Evolutionary conservation across 2,329 filamentous ascomycete species (phyloP), one percentile per base, ranked within the genome.

Genomic region (Drechmeria coniospora): DNA sequence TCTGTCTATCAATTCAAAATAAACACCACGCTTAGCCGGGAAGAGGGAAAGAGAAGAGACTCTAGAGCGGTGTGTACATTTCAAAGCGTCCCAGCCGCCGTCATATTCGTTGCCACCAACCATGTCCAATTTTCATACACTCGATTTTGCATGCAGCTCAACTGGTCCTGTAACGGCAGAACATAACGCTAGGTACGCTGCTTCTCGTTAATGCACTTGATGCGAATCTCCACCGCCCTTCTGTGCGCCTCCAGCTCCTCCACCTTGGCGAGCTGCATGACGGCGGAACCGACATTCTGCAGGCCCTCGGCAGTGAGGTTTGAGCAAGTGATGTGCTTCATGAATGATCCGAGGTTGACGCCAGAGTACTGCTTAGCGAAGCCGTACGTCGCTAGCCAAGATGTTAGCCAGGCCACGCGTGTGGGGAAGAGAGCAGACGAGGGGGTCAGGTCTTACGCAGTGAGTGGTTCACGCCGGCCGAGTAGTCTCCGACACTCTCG

Each of bases 361-460:
- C 90, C 90, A 5, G 84, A 94, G 61, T 98, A 98, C 54, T 98
- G 90, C 59, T 92, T 93, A 26, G 90, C 90, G 46, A 92, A 98
- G 22, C 90, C 90, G 48, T 95, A 98, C 1, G 90, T 98, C 28
- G 90, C 84, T 92, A 41, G 3, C 8, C 19, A 13, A 18, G 26
- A 12, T 12, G 30, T 44, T 33, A 44, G 41, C 32, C 20, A 14
- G 18, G 15, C 18, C 25, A 24, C 14, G 15, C 15, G 11, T 9
- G 25, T 32, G 15, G 22, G 6, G 11, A 18, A 23, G 27, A 25
- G 17, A 24, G 14, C 18, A n/a, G 12, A 22, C 11, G 13, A 19
- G 14, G 12, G 21, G n/a, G 17, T 31, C 12, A 21, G 26, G 21
- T 77, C 82, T 71, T 77, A 92, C 84, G 90, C 39, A 98, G 61